Conservation (phyloP, 176 grass and related monocot genomes). For the Oryza meridionalis region DNA sequence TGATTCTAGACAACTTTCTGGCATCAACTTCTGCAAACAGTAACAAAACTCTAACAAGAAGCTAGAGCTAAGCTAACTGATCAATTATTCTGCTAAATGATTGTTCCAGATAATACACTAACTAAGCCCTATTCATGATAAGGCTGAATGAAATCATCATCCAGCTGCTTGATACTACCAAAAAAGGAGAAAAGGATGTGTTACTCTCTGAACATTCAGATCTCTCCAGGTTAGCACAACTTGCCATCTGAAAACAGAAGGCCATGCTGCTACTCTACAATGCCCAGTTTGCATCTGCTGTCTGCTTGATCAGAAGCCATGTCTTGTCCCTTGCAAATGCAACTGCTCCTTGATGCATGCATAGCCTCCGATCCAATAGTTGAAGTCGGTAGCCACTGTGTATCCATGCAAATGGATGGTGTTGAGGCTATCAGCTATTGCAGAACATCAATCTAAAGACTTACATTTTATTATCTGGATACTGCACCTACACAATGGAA, state of each 20-base stretch:
- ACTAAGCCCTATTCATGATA: background rate
- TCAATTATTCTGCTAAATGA: background rate
- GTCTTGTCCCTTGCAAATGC: slow-evolving; percentile 31
- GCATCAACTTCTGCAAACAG: background rate
- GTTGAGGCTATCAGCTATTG: background rate
- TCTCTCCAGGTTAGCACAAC: slow-evolving; percentile 34
- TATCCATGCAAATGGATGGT: slow-evolving; percentile 3
- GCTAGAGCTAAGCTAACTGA: slow-evolving; percentile 1
- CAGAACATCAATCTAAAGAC: background rate
- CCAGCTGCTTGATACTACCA: background rate
- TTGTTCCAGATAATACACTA: slow-evolving; percentile 7
- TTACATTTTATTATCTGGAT: background rate
- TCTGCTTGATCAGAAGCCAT: slow-evolving; percentile 20
- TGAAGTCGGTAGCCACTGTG: slow-evolving; percentile 25
- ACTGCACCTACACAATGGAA: background rate
- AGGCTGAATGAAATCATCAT: background rate
- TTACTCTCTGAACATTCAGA: slow-evolving; percentile 8
- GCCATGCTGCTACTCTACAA: background rate
- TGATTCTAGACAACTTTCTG: background rate
- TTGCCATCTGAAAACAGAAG: slow-evolving; percentile 16
- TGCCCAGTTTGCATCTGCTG: slow-evolving; percentile 22
- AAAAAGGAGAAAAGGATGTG: slow-evolving; percentile 19
- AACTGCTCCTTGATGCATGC: slow-evolving; percentile 24
- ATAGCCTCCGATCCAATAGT: slow-evolving; percentile 28
- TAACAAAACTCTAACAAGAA: background rate